Percentiles rank a stretch among this genome's conserved stretches.
Evolutionary conservation across 495 filamentous ascomycete genomes (phyloP).

Genomic region (Choiromyces venosus): DNA sequence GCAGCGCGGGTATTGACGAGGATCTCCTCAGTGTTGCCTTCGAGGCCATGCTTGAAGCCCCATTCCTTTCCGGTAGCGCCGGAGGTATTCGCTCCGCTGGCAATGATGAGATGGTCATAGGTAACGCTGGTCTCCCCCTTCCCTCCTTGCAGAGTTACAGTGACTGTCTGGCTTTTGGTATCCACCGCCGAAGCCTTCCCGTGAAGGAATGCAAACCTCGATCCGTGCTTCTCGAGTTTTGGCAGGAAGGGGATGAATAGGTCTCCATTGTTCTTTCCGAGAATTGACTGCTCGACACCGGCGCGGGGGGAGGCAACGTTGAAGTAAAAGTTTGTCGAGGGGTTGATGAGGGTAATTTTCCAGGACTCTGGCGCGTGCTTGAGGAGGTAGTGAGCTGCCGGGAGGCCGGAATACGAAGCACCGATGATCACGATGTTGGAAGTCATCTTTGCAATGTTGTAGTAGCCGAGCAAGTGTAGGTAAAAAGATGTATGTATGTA

Average conservation of each 20-base stretch:
- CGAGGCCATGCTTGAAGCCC: slow-evolving; percentile 37
- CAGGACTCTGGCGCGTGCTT: slow-evolving; percentile 43
- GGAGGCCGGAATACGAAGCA: slow-evolving; percentile 51
- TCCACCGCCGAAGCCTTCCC: slow-evolving; percentile 41
- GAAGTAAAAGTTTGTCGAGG: slow-evolving; percentile 55
- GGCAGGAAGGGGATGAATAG: slow-evolving; percentile 48
- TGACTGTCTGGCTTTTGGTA: slow-evolving; percentile 36
- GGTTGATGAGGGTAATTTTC: slow-evolving; percentile 46
- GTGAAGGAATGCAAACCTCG: slow-evolving; percentile 43
- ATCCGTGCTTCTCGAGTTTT: slow-evolving; percentile 42
- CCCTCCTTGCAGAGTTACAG: slow-evolving; percentile 21
- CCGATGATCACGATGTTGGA: slow-evolving; percentile 51
- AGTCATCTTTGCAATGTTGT: neutral
- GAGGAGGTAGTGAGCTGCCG: slow-evolving; percentile 52
- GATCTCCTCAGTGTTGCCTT: slow-evolving; percentile 22
- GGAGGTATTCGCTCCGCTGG: slow-evolving; percentile 39
- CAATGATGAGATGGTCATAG: slow-evolving; percentile 45
- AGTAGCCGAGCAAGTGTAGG: neutral
- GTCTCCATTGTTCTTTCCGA: slow-evolving; percentile 45
- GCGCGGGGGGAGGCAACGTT: slow-evolving; percentile 54
- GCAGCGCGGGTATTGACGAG: slow-evolving; percentile 25
- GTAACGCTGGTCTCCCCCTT: slow-evolving; percentile 26
- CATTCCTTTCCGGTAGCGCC: slow-evolving; percentile 30
- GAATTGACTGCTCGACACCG: slow-evolving; percentile 45
- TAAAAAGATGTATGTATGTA: neutral